Percentiles rank a stretch among this genome's conserved stretches.
phyloP scores from a whole-genome alignment of 2,329 filamentous ascomycete species.

The Clonostachys byssicola region DNA sequence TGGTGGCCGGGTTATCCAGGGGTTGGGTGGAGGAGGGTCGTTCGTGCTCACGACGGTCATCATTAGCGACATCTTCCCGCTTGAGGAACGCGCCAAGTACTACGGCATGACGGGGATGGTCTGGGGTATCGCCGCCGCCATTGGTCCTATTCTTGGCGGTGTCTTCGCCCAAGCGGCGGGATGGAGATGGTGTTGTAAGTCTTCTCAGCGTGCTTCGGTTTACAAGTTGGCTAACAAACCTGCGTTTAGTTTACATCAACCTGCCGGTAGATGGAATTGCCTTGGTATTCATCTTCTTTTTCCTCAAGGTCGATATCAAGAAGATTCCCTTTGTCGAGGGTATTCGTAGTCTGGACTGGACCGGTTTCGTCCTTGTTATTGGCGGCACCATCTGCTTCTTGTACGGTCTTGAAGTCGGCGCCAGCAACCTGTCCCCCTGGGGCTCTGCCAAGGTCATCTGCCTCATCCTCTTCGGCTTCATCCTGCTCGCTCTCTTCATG shows the following conservation, averaged over 20 bases:
- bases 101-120: conserved; percentile 54
- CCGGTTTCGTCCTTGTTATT: conserved; percentile 50
- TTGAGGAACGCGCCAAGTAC: conserved; percentile 27
- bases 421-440: conserved; percentile 43
- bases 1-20: conserved; percentile 21
- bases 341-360: conserved; percentile 44
- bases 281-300: conserved; percentile 17
- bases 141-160: conserved; percentile 44
- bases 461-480: conserved; percentile 44
- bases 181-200: conserved; percentile 45
- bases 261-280: conserved; percentile 31
- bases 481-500: conserved; percentile 36
- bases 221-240: conserved; percentile 50
- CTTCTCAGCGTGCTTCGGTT: conserved; percentile 38
- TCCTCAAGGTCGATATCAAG: conserved; percentile 51
- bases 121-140: conserved; percentile 47
- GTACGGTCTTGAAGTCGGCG: conserved; percentile 56
- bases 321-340: conserved; percentile 48
- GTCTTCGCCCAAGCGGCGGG: conserved; percentile 40
- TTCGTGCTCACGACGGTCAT: conserved; percentile 27
- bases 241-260: conserved; percentile 34
- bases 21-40: conserved; percentile 28
- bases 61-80: conserved; percentile 28
- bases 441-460: conserved; percentile 45
- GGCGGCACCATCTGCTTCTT: conserved; percentile 54